These are phyloP conservation scores for Ballota nigra DNA, from an alignment of 257 asterid genomes.

Conservation along the genomic window DNA sequence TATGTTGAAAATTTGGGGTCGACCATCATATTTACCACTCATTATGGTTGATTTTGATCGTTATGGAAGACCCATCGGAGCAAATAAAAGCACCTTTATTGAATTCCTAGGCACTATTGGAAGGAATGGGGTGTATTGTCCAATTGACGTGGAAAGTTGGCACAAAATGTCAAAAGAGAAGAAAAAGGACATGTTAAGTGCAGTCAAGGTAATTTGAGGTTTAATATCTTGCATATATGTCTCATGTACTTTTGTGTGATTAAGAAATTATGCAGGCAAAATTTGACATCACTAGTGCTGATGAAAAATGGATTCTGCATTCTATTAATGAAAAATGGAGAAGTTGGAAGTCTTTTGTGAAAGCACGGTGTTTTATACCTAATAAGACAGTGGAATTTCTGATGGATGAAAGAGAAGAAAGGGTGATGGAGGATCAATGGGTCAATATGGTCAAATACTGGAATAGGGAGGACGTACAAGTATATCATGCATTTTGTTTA, in stretches of 20 bases:
- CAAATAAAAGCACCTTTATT: not conserved
- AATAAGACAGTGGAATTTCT: not conserved
- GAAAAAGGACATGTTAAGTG: not conserved
- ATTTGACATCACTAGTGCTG: not conserved
- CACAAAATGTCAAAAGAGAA: conserved; percentile 1
- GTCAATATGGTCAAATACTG: not conserved
- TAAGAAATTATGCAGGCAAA: not conserved
- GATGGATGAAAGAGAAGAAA: not conserved
- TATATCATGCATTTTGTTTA: not conserved
- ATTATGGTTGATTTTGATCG: conserved; percentile 1
- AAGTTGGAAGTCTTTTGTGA: not conserved
- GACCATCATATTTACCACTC: not conserved
- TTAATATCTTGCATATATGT: not conserved
- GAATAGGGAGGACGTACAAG: conserved; percentile 9
- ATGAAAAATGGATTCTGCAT: conserved; percentile 7
- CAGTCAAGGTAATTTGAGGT: conserved; percentile 1
- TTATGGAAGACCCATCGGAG: conserved; percentile 4
- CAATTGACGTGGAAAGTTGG: conserved; percentile 15
- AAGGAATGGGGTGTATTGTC: not conserved
- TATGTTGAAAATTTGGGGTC: conserved; percentile 8
- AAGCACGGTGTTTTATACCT: not conserved
- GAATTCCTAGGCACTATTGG: not conserved
- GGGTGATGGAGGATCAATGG: conserved; percentile 6
- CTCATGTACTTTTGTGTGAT: not conserved
- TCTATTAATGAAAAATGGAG: conserved; percentile 5